Evolutionary conservation across 176 grass and related monocot species (phyloP).

Genomic region (Aegilops tauschii): DNA sequence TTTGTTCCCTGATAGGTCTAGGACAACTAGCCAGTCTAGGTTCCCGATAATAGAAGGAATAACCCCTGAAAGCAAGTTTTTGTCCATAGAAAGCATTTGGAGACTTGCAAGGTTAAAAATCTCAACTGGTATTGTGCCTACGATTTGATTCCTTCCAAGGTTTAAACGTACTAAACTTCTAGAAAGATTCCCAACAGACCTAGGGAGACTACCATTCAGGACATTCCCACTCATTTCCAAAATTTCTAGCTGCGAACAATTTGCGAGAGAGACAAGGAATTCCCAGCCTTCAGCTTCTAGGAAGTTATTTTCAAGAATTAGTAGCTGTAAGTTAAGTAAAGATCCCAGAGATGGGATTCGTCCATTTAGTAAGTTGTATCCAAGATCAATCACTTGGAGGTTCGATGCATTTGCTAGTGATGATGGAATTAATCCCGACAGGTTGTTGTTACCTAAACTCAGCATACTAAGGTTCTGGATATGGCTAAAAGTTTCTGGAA

Average conservation of each 20-base stretch:
- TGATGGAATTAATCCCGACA: not conserved
- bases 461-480: not conserved
- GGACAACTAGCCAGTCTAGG: not conserved
- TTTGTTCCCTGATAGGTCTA: conserved; percentile 30
- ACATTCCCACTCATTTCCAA: not conserved
- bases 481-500: not conserved
- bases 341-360: conserved; percentile 15
- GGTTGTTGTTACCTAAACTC: not conserved
- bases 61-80: conserved; percentile 23
- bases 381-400: accelerated
- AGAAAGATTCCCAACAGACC: conserved; percentile 25
- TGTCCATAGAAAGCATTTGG: not conserved
- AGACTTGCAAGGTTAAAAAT: conserved; percentile 26
- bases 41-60: conserved; percentile 35
- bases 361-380: not conserved
- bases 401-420: not conserved
- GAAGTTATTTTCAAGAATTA: not conserved
- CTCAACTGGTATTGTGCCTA: conserved; percentile 14
- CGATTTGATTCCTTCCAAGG: conserved; percentile 6
- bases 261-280: conserved; percentile 4
- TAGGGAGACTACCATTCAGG: not conserved
- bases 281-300: not conserved
- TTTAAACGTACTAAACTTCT: not conserved
- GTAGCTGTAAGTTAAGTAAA: accelerated
- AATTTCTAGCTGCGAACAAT: not conserved